Evolutionary conservation across 768 basidiomycete species (phyloP).

Genomic region (Ramaria rubella): DNA sequence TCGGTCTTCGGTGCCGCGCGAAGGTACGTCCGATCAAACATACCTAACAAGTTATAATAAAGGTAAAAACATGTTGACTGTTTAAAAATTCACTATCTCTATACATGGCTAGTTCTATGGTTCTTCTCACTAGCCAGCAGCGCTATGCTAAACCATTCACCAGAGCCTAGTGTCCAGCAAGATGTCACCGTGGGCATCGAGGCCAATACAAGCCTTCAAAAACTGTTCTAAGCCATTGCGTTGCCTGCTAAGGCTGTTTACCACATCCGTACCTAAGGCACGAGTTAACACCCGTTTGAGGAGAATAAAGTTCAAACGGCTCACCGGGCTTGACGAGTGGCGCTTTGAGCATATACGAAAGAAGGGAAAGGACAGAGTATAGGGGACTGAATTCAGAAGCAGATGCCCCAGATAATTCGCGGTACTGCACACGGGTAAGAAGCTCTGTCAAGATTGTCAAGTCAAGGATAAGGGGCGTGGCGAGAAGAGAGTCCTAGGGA

Average conservation of each 20-base stretch:
- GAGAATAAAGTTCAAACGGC: conserved; percentile 12
- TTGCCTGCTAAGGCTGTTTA: conserved; percentile 94
- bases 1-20: no score
- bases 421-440: conserved; percentile 88
- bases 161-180: conserved; percentile 84
- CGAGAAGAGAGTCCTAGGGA: conserved; percentile 81
- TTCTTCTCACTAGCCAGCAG: not conserved
- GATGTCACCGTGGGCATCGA: conserved; percentile 79
- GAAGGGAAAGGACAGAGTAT: conserved; percentile 86
- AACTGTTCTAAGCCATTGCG: conserved; percentile 89
- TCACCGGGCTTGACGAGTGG: conserved; percentile 89
- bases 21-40: no score
- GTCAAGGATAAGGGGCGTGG: conserved; percentile 94
- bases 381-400: conserved; percentile 69
- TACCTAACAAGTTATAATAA: not conserved
- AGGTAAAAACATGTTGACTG: not conserved
- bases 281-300: conserved; percentile 4
- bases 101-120: not conserved
- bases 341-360: conserved; percentile 97
- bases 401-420: conserved; percentile 37
- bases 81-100: not conserved
- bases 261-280: conserved; percentile 69
- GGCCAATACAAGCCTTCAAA: conserved; percentile 89
- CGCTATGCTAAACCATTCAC: conserved; percentile 38
- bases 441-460: conserved; percentile 90